A percentile compares a stretch with the other conserved stretches of the same genome.
These are phyloP conservation scores for Mucor ambiguus DNA, from an alignment of 371 early-diverging fungal genomes.

Conservation along the genomic window DNA sequence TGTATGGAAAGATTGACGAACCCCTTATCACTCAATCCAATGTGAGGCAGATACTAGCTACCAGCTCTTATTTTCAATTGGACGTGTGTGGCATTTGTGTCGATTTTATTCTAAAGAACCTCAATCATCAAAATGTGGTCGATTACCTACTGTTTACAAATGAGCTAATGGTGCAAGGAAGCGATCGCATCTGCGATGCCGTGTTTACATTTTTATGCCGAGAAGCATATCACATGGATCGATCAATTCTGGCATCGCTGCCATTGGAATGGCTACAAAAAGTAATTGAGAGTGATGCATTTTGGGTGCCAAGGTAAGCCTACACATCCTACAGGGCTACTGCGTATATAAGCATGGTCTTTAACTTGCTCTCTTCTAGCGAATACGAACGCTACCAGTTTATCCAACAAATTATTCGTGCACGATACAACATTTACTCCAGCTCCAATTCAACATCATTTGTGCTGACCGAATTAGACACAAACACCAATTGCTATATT, in stretches of 20 bases:
- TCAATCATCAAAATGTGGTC: constrained; percentile 51
- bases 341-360: neutral
- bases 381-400: constrained; percentile 65
- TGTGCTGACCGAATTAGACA: constrained; percentile 10
- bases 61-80: constrained; percentile 65
- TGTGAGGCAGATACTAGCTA: constrained; percentile 53
- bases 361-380: constrained; percentile 13
- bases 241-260: constrained; percentile 34
- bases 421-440: constrained; percentile 11
- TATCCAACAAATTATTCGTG: constrained; percentile 44
- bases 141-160: constrained; percentile 61
- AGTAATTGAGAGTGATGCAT: constrained; percentile 64
- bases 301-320: constrained; percentile 62
- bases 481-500: constrained; percentile 17
- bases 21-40: constrained; percentile 39
- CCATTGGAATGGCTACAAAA: constrained; percentile 60
- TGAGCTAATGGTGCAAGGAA: constrained; percentile 54
- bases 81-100: constrained; percentile 54
- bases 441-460: neutral
- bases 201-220: constrained; percentile 63
- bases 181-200: constrained; percentile 60
- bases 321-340: neutral
- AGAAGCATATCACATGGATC: constrained; percentile 53
- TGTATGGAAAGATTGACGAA: constrained; percentile 48
- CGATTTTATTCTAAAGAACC: constrained; percentile 51